Percentiles rank a stretch among this genome's conserved stretches.
Evolutionary conservation across 2,329 filamentous ascomycete species (phyloP).

Genomic region (Bipolaris victoriae): DNA sequence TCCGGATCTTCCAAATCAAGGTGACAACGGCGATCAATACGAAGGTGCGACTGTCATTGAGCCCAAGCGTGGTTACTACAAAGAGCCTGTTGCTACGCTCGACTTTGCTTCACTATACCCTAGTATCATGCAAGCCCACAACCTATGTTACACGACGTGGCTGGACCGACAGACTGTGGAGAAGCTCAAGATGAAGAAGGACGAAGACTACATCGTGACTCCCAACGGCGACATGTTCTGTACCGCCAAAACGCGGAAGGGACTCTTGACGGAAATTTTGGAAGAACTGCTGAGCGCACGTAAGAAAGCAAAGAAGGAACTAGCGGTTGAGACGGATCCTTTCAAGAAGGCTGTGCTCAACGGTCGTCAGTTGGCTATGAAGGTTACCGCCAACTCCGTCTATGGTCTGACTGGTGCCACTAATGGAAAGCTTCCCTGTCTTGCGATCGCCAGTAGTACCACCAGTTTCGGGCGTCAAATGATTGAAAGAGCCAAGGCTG

Average conservation of each 20-base stretch:
- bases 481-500: conserved; percentile 98
- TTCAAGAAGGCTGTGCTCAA: conserved; percentile 99
- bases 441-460: conserved; percentile 94
- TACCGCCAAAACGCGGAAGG: conserved; percentile 86
- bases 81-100: conserved; percentile 91
- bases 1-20: conserved; percentile 77
- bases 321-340: conserved; percentile 86
- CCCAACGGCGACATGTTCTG: conserved; percentile 94
- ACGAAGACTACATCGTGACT: conserved; percentile 95
- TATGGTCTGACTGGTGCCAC: conserved; percentile 97
- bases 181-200: conserved; percentile 77
- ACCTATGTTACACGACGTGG: conserved; percentile 95
- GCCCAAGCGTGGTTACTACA: conserved; percentile 89
- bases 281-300: conserved; percentile 90
- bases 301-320: conserved; percentile 91
- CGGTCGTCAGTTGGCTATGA: conserved; percentile 93
- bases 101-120: conserved; percentile 99
- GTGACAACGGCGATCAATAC: conserved; percentile 80
- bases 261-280: conserved; percentile 90
- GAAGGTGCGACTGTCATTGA: conserved; percentile 98
- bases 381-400: conserved; percentile 96
- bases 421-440: conserved; percentile 91
- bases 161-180: conserved; percentile 80
- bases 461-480: conserved; percentile 97
- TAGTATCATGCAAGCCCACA: conserved; percentile 98